Evolutionary conservation across 495 filamentous ascomycete species (phyloP).

Genomic region (Xylaria telfairii): DNA sequence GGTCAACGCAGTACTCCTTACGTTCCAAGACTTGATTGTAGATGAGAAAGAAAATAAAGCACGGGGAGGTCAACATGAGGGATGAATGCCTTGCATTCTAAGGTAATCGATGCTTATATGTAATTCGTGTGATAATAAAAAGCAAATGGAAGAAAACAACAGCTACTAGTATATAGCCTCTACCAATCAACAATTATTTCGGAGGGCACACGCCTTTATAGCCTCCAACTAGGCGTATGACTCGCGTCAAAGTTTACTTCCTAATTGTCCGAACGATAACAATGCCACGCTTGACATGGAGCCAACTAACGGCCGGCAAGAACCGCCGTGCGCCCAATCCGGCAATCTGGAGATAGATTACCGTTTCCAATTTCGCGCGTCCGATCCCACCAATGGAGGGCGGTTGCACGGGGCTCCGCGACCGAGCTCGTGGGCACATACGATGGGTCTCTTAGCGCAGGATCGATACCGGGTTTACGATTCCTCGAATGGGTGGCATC

Average conservation of each 20-base stretch:
- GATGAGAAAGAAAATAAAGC: too few relatives aligned
- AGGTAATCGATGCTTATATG: background rate
- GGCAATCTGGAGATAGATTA: conserved; percentile 18
- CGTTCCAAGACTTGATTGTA: too few relatives aligned
- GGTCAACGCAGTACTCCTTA: too few relatives aligned
- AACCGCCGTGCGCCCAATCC: conserved; percentile 16
- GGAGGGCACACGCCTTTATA: background rate
- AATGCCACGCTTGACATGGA: background rate
- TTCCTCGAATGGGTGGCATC: background rate
- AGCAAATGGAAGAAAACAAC: background rate
- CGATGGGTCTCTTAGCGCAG: conserved; percentile 3
- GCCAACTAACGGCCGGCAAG: background rate
- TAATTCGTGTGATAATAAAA: background rate
- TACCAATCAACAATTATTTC: background rate
- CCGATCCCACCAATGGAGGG: conserved; percentile 22
- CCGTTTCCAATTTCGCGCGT: conserved; percentile 8
- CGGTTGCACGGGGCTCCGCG: background rate
- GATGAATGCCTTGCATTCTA: too few relatives aligned
- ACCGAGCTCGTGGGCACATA: conserved; percentile 11
- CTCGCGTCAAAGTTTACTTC: background rate
- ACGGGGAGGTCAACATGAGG: too few relatives aligned
- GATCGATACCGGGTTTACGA: conserved; percentile 13
- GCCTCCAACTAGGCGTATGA: background rate
- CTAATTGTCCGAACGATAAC: background rate
- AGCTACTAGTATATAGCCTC: background rate